Conservation (phyloP, 768 basidiomycete species). For the Podaxis sp. region DNA sequence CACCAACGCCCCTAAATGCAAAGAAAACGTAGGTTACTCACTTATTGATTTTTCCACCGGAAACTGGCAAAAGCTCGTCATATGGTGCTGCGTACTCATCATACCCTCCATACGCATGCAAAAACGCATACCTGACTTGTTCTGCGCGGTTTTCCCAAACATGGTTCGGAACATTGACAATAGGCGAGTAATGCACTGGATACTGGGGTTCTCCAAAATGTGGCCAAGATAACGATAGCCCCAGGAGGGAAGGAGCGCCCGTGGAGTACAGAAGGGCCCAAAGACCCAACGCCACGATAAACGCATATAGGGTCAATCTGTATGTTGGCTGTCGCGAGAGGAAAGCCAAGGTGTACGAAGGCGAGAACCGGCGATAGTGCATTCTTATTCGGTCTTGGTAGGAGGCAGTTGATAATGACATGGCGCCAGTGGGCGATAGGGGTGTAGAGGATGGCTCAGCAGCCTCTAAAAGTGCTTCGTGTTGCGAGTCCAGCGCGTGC, state of each 20-base stretch:
- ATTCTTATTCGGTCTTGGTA: slow-evolving; percentile 10
- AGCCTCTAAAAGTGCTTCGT: slow-evolving; percentile 1
- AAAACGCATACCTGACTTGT: slow-evolving; percentile 60
- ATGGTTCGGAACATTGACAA: slow-evolving; percentile 26
- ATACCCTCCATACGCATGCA: slow-evolving; percentile 70
- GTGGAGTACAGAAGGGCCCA: slow-evolving; percentile 27
- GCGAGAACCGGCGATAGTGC: slow-evolving; percentile 13
- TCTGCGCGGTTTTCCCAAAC: slow-evolving; percentile 54
- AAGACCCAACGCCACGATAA: slow-evolving; percentile 26
- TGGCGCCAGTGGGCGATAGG: neutral
- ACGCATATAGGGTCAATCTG: slow-evolving; percentile 30
- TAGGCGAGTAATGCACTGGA: slow-evolving; percentile 13
- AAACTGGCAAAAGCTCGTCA: slow-evolving; percentile 62
- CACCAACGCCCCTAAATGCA: neutral
- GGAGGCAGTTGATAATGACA: neutral
- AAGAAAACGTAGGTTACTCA: slow-evolving; percentile 29
- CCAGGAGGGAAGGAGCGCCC: slow-evolving; percentile 15
- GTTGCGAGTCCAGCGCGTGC: slow-evolving; percentile 2
- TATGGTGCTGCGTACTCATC: slow-evolving; percentile 57
- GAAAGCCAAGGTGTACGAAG: slow-evolving; percentile 1
- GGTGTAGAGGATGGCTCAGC: neutral
- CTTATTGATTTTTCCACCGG: slow-evolving; percentile 49
- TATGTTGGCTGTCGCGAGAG: slow-evolving; percentile 26
- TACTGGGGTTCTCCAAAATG: slow-evolving; percentile 11
- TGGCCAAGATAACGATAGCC: slow-evolving; percentile 9